phyloP scores from a whole-genome alignment of 345 rosid species.

The Camelina laxa region DNA sequence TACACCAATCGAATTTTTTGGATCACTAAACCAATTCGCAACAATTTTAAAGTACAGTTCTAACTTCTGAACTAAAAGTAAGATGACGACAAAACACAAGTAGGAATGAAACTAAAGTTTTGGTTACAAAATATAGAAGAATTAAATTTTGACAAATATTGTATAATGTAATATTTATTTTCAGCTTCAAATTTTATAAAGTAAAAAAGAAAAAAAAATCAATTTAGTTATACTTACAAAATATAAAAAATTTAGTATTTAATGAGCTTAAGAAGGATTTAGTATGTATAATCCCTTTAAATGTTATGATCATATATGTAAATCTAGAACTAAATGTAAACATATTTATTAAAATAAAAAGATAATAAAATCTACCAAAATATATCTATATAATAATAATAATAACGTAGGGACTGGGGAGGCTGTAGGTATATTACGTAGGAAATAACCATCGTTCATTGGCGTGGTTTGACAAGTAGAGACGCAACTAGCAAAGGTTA shows the following conservation, averaged over 20 bases:
- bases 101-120: neutral
- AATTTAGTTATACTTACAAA: neutral
- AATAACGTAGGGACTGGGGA: neutral
- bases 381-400: neutral
- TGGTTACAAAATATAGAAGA: neutral
- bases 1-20: neutral
- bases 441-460: constrained; percentile 25
- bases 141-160: too few relatives aligned
- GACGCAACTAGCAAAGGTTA: constrained; percentile 38
- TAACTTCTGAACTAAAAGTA: neutral
- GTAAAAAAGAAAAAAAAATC: neutral
- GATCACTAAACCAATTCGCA: neutral
- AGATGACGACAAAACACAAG: neutral
- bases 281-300: neutral
- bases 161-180: neutral
- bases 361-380: neutral
- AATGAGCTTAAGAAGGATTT: neutral
- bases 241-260: neutral
- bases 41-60: neutral
- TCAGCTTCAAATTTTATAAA: neutral
- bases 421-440: constrained; percentile 8
- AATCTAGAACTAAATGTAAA: neutral
- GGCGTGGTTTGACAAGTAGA: constrained; percentile 22
- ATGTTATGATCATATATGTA: neutral
- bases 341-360: neutral